Evolutionary conservation across 257 asterid species (phyloP).

Genomic region (Osmanthus fragrans): DNA sequence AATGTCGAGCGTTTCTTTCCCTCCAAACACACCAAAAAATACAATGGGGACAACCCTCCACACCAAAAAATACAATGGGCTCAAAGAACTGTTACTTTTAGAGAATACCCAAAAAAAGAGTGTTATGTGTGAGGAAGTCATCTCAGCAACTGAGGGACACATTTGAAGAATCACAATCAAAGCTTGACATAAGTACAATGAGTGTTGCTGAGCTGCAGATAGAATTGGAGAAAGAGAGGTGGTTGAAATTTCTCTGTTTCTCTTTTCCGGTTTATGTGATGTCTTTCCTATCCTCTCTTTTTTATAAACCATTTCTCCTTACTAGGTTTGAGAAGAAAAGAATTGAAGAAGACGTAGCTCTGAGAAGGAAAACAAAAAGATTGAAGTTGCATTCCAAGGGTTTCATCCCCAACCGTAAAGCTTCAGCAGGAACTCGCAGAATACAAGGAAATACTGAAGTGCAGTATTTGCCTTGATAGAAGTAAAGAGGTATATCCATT

Average conservation of each 20-base stretch:
- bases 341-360: slow-evolving; percentile 78
- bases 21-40: too few species aligned
- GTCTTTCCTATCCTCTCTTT: neutral
- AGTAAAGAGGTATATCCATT: slow-evolving; percentile 74
- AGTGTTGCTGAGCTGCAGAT: slow-evolving; percentile 74
- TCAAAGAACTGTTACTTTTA: slow-evolving; percentile 44
- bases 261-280: slow-evolving; percentile 5
- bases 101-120: slow-evolving; percentile 64
- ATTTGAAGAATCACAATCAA: slow-evolving; percentile 69
- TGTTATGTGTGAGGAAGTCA: slow-evolving; percentile 56
- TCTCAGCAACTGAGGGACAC: slow-evolving; percentile 52
- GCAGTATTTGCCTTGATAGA: slow-evolving; percentile 84
- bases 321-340: slow-evolving; percentile 81
- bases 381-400: slow-evolving; percentile 63
- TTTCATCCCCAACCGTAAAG: slow-evolving; percentile 64
- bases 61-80: too few species aligned
- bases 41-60: too few species aligned
- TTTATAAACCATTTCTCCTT: slow-evolving; percentile 5
- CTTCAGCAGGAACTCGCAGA: slow-evolving; percentile 77
- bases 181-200: slow-evolving; percentile 58
- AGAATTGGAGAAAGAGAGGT: slow-evolving; percentile 91
- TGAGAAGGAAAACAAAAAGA: slow-evolving; percentile 60
- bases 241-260: slow-evolving; percentile 11
- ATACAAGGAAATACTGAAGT: slow-evolving; percentile 85
- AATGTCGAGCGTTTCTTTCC: too few species aligned